Percentiles rank a stretch among this genome's conserved stretches.
Evolutionary conservation across 1,284 basidiomycete genomes (phyloP).

Genomic region (Peniophora sp.): DNA sequence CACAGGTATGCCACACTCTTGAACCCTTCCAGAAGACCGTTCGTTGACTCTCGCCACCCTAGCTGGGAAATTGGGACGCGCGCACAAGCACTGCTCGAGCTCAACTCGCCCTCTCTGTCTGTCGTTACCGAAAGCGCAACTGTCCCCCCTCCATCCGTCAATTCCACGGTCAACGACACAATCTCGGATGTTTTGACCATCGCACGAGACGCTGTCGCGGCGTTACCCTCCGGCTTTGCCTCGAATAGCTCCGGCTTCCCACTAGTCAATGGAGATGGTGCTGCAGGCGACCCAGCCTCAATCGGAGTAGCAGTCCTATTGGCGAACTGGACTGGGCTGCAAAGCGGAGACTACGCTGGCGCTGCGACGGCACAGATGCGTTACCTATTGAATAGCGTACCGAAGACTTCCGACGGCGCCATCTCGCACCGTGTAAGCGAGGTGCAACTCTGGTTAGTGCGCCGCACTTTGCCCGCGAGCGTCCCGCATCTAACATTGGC

Average conservation of each 20-base stretch:
- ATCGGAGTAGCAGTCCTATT: slow-evolving; percentile 76
- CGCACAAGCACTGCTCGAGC: slow-evolving; percentile 64
- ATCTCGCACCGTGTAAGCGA: slow-evolving; percentile 68
- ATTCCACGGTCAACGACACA: slow-evolving; percentile 24
- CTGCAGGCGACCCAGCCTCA: slow-evolving; percentile 75
- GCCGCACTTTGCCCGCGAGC: slow-evolving; percentile 3
- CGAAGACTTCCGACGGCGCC: slow-evolving; percentile 66
- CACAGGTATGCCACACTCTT: slow-evolving; percentile 31
- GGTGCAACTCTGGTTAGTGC: slow-evolving; percentile 61
- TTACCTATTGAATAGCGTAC: slow-evolving; percentile 60
- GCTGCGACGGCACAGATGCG: slow-evolving; percentile 69
- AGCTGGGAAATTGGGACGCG: slow-evolving; percentile 85
- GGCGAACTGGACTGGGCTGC: slow-evolving; percentile 62
- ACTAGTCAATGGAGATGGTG: slow-evolving; percentile 46
- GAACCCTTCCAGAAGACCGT: background rate
- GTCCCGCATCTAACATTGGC: slow-evolving; percentile 3
- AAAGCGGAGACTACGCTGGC: slow-evolving; percentile 47
- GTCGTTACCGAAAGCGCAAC: slow-evolving; percentile 38
- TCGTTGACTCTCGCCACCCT: slow-evolving; percentile 1
- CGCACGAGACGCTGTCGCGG: slow-evolving; percentile 44
- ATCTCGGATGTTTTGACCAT: slow-evolving; percentile 52
- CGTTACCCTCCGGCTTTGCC: slow-evolving; percentile 18
- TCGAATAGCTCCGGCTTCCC: slow-evolving; percentile 39
- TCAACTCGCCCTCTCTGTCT: slow-evolving; percentile 54
- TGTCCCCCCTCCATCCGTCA: slow-evolving; percentile 32